These are phyloP conservation scores for Zasmidium citrigriseum DNA, from an alignment of 2,329 filamentous ascomycete genomes.

Conservation along the genomic window DNA sequence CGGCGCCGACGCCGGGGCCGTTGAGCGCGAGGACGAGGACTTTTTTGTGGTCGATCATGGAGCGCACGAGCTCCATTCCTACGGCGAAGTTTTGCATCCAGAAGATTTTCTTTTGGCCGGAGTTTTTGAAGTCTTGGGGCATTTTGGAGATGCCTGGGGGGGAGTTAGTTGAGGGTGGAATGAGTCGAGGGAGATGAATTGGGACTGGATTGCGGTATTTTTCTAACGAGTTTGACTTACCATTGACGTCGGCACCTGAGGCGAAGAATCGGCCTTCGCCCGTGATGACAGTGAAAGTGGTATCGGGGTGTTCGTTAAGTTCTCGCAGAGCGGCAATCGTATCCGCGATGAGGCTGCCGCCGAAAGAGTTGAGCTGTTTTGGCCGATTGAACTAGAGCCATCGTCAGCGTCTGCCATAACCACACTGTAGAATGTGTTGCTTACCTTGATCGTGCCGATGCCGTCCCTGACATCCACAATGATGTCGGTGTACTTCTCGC, in stretches of 20 bases:
- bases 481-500: conserved; percentile 25
- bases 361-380: conserved; percentile 30
- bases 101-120: conserved; percentile 30
- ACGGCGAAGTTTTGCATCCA: conserved; percentile 25
- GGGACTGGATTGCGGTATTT: background rate
- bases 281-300: conserved; percentile 30
- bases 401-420: background rate
- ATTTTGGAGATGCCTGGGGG: conserved; percentile 16
- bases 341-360: conserved; percentile 25
- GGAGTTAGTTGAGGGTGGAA: background rate
- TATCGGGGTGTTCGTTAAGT: conserved; percentile 29
- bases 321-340: conserved; percentile 29
- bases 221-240: background rate
- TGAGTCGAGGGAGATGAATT: background rate
- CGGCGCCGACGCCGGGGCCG: conserved; percentile 30
- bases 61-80: conserved; percentile 27
- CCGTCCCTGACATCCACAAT: conserved; percentile 26
- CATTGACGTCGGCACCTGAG: conserved; percentile 29
- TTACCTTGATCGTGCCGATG: conserved; percentile 30
- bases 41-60: conserved; percentile 31
- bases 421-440: background rate
- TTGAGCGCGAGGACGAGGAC: conserved; percentile 31
- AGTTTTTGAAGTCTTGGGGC: conserved; percentile 24
- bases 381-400: conserved; percentile 28
- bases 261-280: conserved; percentile 32